phyloP scores from a whole-genome alignment of 805 yeast genomes.

The Lachancea quebecensis region DNA sequence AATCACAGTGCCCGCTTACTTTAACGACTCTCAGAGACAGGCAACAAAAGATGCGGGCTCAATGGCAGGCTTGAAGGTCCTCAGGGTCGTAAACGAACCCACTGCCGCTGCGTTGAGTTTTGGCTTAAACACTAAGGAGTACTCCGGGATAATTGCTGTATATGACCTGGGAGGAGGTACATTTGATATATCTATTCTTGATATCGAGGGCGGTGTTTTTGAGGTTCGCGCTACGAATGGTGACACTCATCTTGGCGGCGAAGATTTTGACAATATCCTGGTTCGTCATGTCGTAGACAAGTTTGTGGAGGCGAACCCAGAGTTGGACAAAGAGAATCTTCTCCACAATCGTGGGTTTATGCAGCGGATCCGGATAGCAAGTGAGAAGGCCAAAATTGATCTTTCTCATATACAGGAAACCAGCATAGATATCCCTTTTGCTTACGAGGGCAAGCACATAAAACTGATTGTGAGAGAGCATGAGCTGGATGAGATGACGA shows the following conservation, averaged over 20 bases:
- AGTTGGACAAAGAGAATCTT: slow-evolving; percentile 33
- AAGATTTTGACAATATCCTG: slow-evolving; percentile 69
- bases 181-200: slow-evolving; percentile 71
- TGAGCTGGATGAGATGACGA: slow-evolving; percentile 59
- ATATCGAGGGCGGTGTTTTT: slow-evolving; percentile 74
- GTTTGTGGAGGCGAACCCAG: slow-evolving; percentile 46
- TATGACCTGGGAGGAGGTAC: slow-evolving; percentile 85
- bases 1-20: slow-evolving; percentile 79
- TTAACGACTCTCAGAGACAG: slow-evolving; percentile 75
- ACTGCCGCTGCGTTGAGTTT: slow-evolving; percentile 83
- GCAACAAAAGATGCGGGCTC: slow-evolving; percentile 78
- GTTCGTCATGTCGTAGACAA: slow-evolving; percentile 49
- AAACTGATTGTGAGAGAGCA: slow-evolving; percentile 53
- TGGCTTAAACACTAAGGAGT: slow-evolving; percentile 52
- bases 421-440: slow-evolving; percentile 63
- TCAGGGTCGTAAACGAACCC: slow-evolving; percentile 76
- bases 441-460: slow-evolving; percentile 55
- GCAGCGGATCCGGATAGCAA: slow-evolving; percentile 73
- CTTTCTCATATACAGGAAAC: slow-evolving; percentile 58
- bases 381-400: slow-evolving; percentile 72
- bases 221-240: slow-evolving; percentile 82
- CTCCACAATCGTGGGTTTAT: slow-evolving; percentile 48
- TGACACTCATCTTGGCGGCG: slow-evolving; percentile 81
- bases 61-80: slow-evolving; percentile 66
- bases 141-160: slow-evolving; percentile 37